phyloP scores from a whole-genome alignment of 1,284 basidiomycete species.

The Calocybe gambosa region DNA sequence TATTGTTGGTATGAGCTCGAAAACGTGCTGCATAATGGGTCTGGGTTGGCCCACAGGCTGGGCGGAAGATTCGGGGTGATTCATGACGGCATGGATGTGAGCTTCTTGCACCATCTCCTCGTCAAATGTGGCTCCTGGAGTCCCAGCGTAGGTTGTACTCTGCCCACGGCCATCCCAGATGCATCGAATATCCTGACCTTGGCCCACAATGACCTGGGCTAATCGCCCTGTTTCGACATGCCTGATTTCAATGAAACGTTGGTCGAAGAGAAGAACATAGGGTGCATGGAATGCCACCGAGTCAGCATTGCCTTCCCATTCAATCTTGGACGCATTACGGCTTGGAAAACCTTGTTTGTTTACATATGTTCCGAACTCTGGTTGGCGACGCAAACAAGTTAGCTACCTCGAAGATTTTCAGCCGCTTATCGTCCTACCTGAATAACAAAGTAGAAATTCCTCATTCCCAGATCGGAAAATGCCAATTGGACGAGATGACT shows the following conservation, averaged over 20 bases:
- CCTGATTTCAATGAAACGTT: constrained; percentile 89
- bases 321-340: constrained; percentile 69
- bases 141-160: constrained; percentile 44
- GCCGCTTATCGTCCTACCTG: constrained; percentile 48
- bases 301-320: constrained; percentile 93
- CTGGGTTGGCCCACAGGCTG: constrained; percentile 30
- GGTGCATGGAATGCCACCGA: constrained; percentile 85
- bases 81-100: constrained; percentile 73
- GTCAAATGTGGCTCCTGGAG: constrained; percentile 55
- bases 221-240: constrained; percentile 84
- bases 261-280: constrained; percentile 87
- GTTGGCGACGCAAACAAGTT: constrained; percentile 24
- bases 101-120: constrained; percentile 61
- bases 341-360: constrained; percentile 85
- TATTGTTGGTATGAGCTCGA: constrained; percentile 74
- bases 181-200: constrained; percentile 70
- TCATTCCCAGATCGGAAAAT: constrained; percentile 88
- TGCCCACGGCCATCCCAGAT: constrained; percentile 81
- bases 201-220: constrained; percentile 83
- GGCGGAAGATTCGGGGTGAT: constrained; percentile 38
- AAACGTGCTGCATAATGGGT: constrained; percentile 67
- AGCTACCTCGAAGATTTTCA: constrained; percentile 56
- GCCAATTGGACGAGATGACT: constrained; percentile 78
- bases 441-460: constrained; percentile 91
- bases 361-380: constrained; percentile 90